These are phyloP conservation scores for Trifolium pratense DNA, from an alignment of 306 rosid species.

Conservation along the genomic window DNA sequence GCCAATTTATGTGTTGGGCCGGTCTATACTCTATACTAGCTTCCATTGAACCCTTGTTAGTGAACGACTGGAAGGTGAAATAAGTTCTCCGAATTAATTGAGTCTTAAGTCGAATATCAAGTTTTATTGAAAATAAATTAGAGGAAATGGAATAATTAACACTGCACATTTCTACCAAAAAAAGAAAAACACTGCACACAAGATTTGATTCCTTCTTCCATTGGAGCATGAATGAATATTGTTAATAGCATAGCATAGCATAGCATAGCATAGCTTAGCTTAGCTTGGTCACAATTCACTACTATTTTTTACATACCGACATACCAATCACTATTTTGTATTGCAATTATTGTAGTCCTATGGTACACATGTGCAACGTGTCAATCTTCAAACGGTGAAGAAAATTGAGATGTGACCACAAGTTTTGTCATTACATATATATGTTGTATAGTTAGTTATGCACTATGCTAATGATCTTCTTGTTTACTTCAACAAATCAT, in stretches of 20 bases:
- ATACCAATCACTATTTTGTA: neutral
- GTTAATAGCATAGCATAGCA: neutral
- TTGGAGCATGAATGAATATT: too few species aligned
- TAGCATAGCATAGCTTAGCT: neutral
- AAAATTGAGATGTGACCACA: constrained; percentile 32
- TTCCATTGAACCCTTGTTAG: too few species aligned
- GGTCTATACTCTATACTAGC: too few species aligned
- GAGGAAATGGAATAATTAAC: too few species aligned
- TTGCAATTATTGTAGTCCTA: neutral
- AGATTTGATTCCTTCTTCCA: too few species aligned
- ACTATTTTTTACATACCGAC: neutral
- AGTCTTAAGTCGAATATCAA: too few species aligned
- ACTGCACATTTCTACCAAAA: too few species aligned
- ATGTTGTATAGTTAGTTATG: neutral
- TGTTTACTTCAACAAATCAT: neutral
- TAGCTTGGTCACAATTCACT: neutral
- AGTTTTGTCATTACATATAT: constrained; percentile 4
- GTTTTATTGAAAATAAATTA: too few species aligned
- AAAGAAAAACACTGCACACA: too few species aligned
- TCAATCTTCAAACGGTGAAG: constrained; percentile 18
- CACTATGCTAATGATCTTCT: neutral
- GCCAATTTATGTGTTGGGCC: too few species aligned
- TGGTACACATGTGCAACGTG: constrained; percentile 6
- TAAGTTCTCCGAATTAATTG: too few species aligned
- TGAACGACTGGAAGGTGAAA: too few species aligned